Evolutionary conservation across 306 rosid genomes (phyloP), one percentile per base, ranked within the genome.

Genomic region (Mimosa bimucronata): DNA sequence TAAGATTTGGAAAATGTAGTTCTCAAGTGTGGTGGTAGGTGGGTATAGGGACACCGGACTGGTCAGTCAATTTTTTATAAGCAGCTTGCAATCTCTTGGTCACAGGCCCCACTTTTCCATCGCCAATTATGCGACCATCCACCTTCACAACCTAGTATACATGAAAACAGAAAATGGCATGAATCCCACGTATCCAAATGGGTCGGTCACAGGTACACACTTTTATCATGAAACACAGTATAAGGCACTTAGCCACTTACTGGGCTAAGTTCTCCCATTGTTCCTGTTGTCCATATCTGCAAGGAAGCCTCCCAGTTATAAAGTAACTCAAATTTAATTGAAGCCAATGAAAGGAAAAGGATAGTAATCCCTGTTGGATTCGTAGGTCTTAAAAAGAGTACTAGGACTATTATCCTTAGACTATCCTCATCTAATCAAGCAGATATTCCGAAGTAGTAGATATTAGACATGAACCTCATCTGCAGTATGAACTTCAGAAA

Each of bases 231-330:
- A 26, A 75, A 2, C 19, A 75, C 2, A 40, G 50, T 37, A 62
- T 6, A 79, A 71, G 50, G 71, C 37, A 53, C 97, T 83, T 82
- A 71, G 50, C 66, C 37, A 53, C 97, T 83, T 82, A 91, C 97
- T 6, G 98, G 98, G 80, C 90, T 91, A 80, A 93, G 90, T 81
- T 93, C 98, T 82, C 97, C 97, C 98, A 89, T 93, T 57, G 98
- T 89, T 80, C 97, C 98, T 5, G 98, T 86, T 7, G 94, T 93
- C 98, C 98, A 93, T 44, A 93, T 88, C 97, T 93, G 92, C 87
- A 79, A 42, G 21, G 58, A 37, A 84, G 31, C 40, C n/a, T 31
- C 80, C 48, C 19, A 31, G 80, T 83, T 66, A 66, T 58, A 66
- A 76, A 71, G 58, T 14, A 69, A 7, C 53, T 71, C 75, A 57